These are phyloP conservation scores for Aspergillus egyptiacus DNA, from an alignment of 495 filamentous ascomycete species.

Conservation along the genomic window DNA sequence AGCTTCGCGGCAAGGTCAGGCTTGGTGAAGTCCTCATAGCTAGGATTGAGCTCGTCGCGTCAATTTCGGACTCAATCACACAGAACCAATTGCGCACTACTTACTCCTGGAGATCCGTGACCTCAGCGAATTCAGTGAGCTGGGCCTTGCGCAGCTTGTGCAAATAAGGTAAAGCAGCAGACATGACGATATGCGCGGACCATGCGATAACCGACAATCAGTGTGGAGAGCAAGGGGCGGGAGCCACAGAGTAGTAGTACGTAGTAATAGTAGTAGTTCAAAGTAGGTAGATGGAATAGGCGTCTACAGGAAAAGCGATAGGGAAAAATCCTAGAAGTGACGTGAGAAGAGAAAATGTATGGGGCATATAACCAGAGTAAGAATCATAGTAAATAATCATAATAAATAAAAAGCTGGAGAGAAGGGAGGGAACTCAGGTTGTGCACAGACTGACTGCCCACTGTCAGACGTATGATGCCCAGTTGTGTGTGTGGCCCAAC, in stretches of 20 bases:
- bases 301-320: background rate
- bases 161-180: slow-evolving; percentile 61
- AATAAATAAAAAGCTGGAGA: slow-evolving; percentile 8
- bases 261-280: background rate
- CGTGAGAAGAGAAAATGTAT: background rate
- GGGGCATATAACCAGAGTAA: background rate
- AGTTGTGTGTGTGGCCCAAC: background rate
- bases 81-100: slow-evolving; percentile 22
- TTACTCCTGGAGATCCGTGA: slow-evolving; percentile 69
- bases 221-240: slow-evolving; percentile 21
- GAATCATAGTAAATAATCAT: background rate
- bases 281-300: slow-evolving; percentile 2
- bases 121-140: slow-evolving; percentile 65
- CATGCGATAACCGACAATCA: slow-evolving; percentile 42
- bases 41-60: slow-evolving; percentile 28
- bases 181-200: slow-evolving; percentile 41
- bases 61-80: slow-evolving; percentile 1
- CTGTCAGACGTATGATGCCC: background rate
- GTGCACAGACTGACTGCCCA: too few relatives aligned
- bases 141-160: slow-evolving; percentile 79
- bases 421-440: slow-evolving; percentile 2
- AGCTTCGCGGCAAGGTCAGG: slow-evolving; percentile 72
- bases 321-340: background rate
- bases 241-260: background rate
- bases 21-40: slow-evolving; percentile 69